Evolutionary conservation across 2,329 filamentous ascomycete genomes (phyloP), one percentile per base, ranked within the genome.

Genomic region (Ophiostoma ips): DNA sequence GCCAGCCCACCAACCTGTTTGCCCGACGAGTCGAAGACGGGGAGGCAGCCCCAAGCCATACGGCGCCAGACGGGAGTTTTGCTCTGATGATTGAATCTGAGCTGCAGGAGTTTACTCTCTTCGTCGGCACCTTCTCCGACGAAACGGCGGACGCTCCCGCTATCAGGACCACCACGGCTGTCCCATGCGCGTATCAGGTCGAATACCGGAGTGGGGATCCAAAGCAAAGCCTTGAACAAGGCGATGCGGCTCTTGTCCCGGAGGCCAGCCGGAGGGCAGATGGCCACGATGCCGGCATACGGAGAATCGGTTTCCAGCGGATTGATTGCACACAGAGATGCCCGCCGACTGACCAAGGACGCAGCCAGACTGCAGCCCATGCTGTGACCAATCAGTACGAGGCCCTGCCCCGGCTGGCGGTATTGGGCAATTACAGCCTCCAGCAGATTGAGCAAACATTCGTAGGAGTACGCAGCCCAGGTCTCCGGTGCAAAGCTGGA

Each of bases 311-410:
- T 3, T 5, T 15, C 18, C 21, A 6, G 8, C 1, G 6, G 16
- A 18, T 28, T 16, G 11, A 1, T 5, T 3, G 16, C 24, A 3
- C 12, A 6, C 68, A 62, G 24, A 70, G 69, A 1, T 72, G 65
- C 57, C 64, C 69, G 52, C 53, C 54, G 67, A 57, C 55, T 72
- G 10, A 87, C 82, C 48, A 96, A 69, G 15, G 83, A 68, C 24
- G 85, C 81, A 6, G 83, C 79, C 18, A 95, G 69, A 3, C 84
- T 84, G 52, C 84, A 88, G 7, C 92, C 92, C 77, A 95, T 84
- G 62, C 87, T 95, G 61, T 98, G 92, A 1, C 83, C 87, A 52
- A 96, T 77, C 30, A 95, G 64, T 18, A 95, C 75, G 13, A 95
- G 75, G 3, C 79, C 76, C 63, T 95, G 88, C 34, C 77, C 71